Evolutionary conservation across 495 filamentous ascomycete species (phyloP).

Genomic region (Hypoxylon crocopeplum): DNA sequence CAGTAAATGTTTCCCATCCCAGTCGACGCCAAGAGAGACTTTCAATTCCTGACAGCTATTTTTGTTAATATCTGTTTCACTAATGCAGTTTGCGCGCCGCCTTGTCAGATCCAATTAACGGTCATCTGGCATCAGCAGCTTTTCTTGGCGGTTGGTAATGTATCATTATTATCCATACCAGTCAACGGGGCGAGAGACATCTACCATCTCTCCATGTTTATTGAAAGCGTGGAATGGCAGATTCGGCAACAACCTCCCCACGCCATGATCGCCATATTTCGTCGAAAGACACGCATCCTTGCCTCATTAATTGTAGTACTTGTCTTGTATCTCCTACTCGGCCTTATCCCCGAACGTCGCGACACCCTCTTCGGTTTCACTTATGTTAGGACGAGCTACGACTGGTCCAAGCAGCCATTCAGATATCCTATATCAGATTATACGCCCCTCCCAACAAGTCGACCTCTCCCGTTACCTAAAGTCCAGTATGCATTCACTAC

Average conservation of each 20-base stretch:
- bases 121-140: background rate
- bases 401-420: conserved; percentile 50
- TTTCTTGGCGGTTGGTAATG: conserved; percentile 25
- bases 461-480: conserved; percentile 43
- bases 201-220: conserved; percentile 34
- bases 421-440: conserved; percentile 45
- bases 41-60: conserved; percentile 19
- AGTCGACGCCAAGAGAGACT: conserved; percentile 5
- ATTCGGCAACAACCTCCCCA: conserved; percentile 30
- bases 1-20: no score
- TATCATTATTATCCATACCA: conserved; percentile 14
- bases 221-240: conserved; percentile 42
- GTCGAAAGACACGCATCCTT: conserved; percentile 37
- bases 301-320: conserved; percentile 22
- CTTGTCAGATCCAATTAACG: conserved; percentile 12
- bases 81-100: conserved; percentile 18
- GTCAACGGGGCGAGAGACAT: conserved; percentile 14
- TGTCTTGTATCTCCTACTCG: conserved; percentile 39
- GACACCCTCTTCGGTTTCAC: conserved; percentile 40
- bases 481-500: conserved; percentile 49
- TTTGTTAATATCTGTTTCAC: conserved; percentile 27
- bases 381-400: conserved; percentile 47
- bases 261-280: conserved; percentile 37
- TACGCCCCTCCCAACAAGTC: conserved; percentile 44
- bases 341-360: conserved; percentile 37